Percentiles rank a stretch among this genome's conserved stretches.
Conservation (phyloP, 2,329 filamentous ascomycete species). For the Xylariaceae sp. region DNA sequence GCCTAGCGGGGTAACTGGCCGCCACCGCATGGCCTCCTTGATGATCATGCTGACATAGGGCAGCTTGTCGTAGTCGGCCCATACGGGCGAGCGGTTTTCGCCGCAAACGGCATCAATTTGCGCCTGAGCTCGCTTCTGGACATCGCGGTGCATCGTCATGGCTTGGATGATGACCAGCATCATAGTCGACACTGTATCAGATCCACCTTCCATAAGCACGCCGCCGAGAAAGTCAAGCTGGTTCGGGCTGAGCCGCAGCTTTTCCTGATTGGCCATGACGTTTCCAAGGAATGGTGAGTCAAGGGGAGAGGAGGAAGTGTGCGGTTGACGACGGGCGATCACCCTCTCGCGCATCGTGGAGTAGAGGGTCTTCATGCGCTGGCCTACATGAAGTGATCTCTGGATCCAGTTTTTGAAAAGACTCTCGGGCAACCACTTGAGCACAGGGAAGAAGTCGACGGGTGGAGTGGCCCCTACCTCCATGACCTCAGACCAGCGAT, state of each 20-base stretch:
- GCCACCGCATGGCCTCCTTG: conserved; percentile 51
- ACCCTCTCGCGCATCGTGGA: not conserved
- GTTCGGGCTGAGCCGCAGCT: conserved; percentile 38
- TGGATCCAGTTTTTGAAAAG: conserved; percentile 14
- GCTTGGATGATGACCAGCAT: conserved; percentile 48
- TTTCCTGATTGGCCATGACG: conserved; percentile 33
- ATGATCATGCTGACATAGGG: conserved; percentile 49
- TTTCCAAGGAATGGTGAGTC: not conserved
- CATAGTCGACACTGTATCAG: conserved; percentile 44
- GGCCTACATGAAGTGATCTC: not conserved
- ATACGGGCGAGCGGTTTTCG: conserved; percentile 43
- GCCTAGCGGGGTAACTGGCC: conserved; percentile 44
- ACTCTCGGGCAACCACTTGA: conserved; percentile 22
- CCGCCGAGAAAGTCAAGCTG: conserved; percentile 47
- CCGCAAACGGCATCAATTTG: conserved; percentile 50
- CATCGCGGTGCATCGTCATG: conserved; percentile 49
- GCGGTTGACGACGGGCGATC: no score
- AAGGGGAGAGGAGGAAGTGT: not conserved
- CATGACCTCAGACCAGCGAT: not conserved
- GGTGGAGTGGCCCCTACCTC: conserved; percentile 22
- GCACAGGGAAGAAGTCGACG: conserved; percentile 23
- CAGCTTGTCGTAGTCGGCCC: conserved; percentile 46
- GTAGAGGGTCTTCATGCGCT: not conserved
- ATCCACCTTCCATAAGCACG: conserved; percentile 42
- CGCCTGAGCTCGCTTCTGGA: conserved; percentile 47